These are phyloP conservation scores for Solanum infundibuliforme DNA, from an alignment of 257 asterid genomes.

Conservation along the genomic window DNA sequence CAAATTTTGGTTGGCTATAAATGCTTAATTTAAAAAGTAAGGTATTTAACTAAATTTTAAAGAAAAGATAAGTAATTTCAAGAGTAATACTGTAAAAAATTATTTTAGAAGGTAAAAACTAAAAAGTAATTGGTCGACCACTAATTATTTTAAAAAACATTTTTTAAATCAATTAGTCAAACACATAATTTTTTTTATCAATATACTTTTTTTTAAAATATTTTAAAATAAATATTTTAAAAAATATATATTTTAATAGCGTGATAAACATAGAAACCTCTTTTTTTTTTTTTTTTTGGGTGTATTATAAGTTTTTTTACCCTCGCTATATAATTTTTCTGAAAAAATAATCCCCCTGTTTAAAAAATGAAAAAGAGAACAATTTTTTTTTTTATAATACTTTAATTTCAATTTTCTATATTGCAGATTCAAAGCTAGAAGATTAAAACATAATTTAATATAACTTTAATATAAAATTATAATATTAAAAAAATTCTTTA, in stretches of 20 bases:
- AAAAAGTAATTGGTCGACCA: neutral
- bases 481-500: no score
- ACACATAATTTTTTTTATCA: neutral
- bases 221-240: no score
- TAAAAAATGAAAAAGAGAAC: no score
- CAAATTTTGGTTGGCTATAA: neutral
- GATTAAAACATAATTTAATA: no score
- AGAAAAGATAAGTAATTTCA: neutral
- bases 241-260: no score
- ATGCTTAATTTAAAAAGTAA: neutral
- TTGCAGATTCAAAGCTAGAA: neutral
- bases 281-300: no score
- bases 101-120: neutral
- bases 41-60: neutral
- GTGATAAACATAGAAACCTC: no score
- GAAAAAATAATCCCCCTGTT: no score
- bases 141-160: neutral
- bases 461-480: no score
- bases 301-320: no score
- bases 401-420: neutral
- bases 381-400: fast-evolving
- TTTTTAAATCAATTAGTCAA: neutral
- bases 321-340: no score
- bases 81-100: neutral
- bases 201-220: no score